Evolutionary conservation across 768 basidiomycete genomes (phyloP).

Genomic region (Mycena belliarum): DNA sequence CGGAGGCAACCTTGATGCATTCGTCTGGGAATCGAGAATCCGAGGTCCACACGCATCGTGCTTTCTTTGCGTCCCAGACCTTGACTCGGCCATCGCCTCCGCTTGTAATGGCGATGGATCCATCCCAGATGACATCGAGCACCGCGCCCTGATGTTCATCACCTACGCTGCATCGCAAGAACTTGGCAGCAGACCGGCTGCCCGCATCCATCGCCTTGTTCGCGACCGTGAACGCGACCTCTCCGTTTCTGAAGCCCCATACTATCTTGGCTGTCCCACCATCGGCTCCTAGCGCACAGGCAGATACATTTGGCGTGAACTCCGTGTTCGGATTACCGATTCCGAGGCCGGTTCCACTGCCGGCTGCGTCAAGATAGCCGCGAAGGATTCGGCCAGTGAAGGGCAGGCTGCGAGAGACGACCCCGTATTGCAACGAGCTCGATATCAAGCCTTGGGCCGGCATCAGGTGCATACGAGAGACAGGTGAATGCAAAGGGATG

Average conservation of each 20-base stretch:
- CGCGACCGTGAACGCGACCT: conserved; percentile 61
- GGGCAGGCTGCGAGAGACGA: conserved; percentile 73
- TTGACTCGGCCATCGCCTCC: conserved; percentile 70
- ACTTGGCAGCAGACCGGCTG: conserved; percentile 44
- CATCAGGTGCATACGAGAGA: conserved; percentile 63
- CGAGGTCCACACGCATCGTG: conserved; percentile 68
- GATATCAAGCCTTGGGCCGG: conserved; percentile 56
- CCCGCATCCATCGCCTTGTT: conserved; percentile 57
- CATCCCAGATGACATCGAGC: conserved; percentile 54
- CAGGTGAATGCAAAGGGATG: conserved; percentile 57
- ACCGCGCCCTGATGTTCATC: conserved; percentile 70
- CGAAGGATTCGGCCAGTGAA: conserved; percentile 68
- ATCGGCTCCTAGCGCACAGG: conserved; percentile 57
- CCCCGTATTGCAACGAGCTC: conserved; percentile 65
- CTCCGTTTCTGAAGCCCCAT: conserved; percentile 76
- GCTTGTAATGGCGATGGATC: conserved; percentile 47
- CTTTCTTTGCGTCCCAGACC: conserved; percentile 64
- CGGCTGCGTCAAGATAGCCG: conserved; percentile 69
- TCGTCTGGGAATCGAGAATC: conserved; percentile 44
- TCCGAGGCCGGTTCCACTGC: conserved; percentile 56
- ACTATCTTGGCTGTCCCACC: conserved; percentile 66
- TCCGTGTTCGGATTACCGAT: conserved; percentile 77
- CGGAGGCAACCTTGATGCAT: conserved; percentile 50
- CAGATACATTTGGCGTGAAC: conserved; percentile 66
- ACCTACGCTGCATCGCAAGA: conserved; percentile 47